phyloP scores from a whole-genome alignment of 2,329 filamentous ascomycete species.

The Dactylella cylindrospora region DNA sequence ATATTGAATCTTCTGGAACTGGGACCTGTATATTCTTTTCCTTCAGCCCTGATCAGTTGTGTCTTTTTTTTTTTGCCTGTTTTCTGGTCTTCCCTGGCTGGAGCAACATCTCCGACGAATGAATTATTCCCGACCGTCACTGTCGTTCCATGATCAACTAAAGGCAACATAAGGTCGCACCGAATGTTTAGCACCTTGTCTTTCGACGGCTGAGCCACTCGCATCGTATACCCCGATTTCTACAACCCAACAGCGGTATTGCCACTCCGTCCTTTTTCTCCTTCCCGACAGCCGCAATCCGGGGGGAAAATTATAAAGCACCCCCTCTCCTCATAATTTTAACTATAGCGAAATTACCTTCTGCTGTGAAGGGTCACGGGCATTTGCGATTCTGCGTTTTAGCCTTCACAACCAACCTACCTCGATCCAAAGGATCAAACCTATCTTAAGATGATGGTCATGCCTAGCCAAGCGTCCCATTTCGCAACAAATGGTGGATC shows the following conservation, averaged over 20 bases:
- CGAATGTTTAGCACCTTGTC: constrained; percentile 2
- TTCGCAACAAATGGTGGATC: constrained; percentile 35
- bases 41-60: too few relatives aligned
- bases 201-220: constrained; percentile 23
- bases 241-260: background rate
- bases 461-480: constrained; percentile 41
- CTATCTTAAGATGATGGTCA: constrained; percentile 40
- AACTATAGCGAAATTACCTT: too few relatives aligned
- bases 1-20: constrained; percentile 19
- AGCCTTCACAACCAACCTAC: background rate
- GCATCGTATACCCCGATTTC: background rate
- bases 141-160: constrained; percentile 29
- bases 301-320: background rate
- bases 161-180: constrained; percentile 20
- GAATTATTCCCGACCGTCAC: constrained; percentile 34
- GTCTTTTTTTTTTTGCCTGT: too few relatives aligned
- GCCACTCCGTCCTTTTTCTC: constrained; percentile 1
- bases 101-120: constrained; percentile 37
- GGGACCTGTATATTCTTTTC: constrained; percentile 1
- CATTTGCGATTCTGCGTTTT: background rate
- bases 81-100: constrained; percentile 11
- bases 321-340: too few relatives aligned
- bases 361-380: too few relatives aligned
- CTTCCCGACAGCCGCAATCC: background rate
- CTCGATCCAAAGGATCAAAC: constrained; percentile 20